phyloP scores from a whole-genome alignment of 352 stramenopile species.

The Pythium aristosporum region DNA sequence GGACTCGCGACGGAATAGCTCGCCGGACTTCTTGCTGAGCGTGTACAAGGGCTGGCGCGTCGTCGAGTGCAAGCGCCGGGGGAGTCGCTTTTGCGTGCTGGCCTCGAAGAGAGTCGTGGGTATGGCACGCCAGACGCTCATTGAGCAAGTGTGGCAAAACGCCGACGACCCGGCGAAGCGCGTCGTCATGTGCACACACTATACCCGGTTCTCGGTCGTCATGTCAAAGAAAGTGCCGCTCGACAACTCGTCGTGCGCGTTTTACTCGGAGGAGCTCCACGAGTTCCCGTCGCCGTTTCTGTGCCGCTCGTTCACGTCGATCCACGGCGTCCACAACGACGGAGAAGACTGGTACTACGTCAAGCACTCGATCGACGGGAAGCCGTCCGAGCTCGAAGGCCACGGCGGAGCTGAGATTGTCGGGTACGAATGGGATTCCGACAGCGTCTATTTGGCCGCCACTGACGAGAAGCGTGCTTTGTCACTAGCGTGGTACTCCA shows the following conservation, averaged over 20 bases:
- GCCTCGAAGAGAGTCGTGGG: slow-evolving; percentile 11
- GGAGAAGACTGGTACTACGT: slow-evolving; percentile 11
- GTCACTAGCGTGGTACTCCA: slow-evolving; percentile 11
- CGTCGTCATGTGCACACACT: slow-evolving; percentile 2
- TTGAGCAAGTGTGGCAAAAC: slow-evolving; percentile 14
- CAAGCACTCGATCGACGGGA: slow-evolving; percentile 23
- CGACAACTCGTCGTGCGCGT: slow-evolving; percentile 11
- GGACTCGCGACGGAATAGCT: not conserved
- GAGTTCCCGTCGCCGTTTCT: slow-evolving; percentile 22
- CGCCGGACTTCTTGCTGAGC: not conserved
- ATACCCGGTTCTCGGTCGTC: slow-evolving; percentile 5
- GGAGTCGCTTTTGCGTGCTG: slow-evolving; percentile 7
- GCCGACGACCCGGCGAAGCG: slow-evolving; percentile 14
- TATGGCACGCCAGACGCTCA: not conserved
- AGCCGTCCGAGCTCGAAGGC: not conserved
- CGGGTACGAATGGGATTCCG: slow-evolving; percentile 10
- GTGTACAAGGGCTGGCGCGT: slow-evolving; percentile 21
- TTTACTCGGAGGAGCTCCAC: slow-evolving; percentile 22
- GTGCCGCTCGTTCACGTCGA: slow-evolving; percentile 16
- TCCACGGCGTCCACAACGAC: slow-evolving; percentile 17
- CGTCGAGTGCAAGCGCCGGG: slow-evolving; percentile 8
- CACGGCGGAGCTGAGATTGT: slow-evolving; percentile 11
- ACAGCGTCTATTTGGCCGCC: not conserved
- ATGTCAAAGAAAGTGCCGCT: not conserved
- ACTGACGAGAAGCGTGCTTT: not conserved